These are phyloP conservation scores for Neoboletus brunneissimus DNA, from an alignment of 768 basidiomycete species.

Conservation along the genomic window DNA sequence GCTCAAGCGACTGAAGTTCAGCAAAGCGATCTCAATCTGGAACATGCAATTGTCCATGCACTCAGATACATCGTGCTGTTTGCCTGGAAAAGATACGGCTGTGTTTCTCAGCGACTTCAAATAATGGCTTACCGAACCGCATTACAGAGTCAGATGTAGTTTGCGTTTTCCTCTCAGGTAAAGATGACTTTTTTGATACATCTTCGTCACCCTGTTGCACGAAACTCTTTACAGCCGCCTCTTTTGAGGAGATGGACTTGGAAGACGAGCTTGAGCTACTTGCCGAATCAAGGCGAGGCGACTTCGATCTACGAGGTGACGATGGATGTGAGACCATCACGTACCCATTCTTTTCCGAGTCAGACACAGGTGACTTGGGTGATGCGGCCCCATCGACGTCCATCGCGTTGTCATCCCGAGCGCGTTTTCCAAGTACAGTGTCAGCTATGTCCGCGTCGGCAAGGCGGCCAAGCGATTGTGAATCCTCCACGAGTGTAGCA, in stretches of 20 bases:
- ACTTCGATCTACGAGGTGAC: constrained; percentile 36
- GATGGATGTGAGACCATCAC: constrained; percentile 39
- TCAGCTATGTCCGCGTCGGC: constrained; percentile 35
- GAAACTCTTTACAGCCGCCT: constrained; percentile 31
- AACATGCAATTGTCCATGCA: constrained; percentile 99
- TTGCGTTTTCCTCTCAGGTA: constrained; percentile 53
- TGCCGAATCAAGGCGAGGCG: constrained; percentile 30
- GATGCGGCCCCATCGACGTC: constrained; percentile 48
- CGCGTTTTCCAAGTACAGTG: constrained; percentile 70
- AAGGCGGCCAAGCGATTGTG: constrained; percentile 31
- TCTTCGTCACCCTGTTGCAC: constrained; percentile 21
- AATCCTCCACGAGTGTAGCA: constrained; percentile 84
- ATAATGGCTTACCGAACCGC: constrained; percentile 74
- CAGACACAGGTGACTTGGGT: constrained; percentile 30
- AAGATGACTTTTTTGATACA: constrained; percentile 47
- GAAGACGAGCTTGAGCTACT: constrained; percentile 31
- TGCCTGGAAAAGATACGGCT: constrained; percentile 47
- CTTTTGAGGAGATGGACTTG: constrained; percentile 25
- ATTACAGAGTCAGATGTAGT: constrained; percentile 69
- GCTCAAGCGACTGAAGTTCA: constrained; percentile 57
- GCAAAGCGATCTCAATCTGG: constrained; percentile 90
- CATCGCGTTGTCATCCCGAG: constrained; percentile 49
- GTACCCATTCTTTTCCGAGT: constrained; percentile 43
- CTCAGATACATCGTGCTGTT: constrained; percentile 97
- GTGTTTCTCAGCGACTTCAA: not conserved